Evolutionary conservation across 2,329 filamentous ascomycete genomes (phyloP), one percentile per base, ranked within the genome.

Genomic region (Monosporascus sp.): DNA sequence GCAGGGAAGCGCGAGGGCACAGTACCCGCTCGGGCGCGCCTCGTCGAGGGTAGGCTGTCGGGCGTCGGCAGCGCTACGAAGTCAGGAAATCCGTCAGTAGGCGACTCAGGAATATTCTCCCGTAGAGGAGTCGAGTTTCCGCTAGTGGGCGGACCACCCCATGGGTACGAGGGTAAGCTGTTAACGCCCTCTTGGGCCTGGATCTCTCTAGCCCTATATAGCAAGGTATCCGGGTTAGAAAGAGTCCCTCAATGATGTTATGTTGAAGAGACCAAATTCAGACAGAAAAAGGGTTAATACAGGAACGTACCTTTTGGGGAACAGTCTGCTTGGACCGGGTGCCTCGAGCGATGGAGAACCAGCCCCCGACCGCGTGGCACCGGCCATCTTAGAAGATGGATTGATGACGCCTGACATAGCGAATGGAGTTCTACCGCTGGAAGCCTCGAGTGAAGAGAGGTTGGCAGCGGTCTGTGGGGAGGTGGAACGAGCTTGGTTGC

Each of bases 281-380:
- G 39, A 27, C 52, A 47, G 47, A 51, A 58, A 52, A 62, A 37
- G 50, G 47, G 34, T 44, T 22, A 51, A 20, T 47, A 9, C 22
- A 15, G 20, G 46, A n/a, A 46, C 18, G 60, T 82, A 96, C 91
- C 94, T 86, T 78, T 97, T 97, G 57, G 91, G 91, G 73, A 89
- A 97, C 55, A 97, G 78, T 64, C 93, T 82, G 51, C 70, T 69
- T 60, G 83, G 85, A 54, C 86, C 84, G 45, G 76, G 73, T 68
- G 91, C 83, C 62, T 97, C 94, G 76, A 96, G 92, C 73, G 92
- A 97, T 65, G 94, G 94, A 80, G 94, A 99, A 70, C 92, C 92
- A 77, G 90, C 85, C 78, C 92, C 91, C 67, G 93, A 88, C 76
- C 93, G 82, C 65, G 82, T 72, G 63, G 73, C 77, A 60, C 74